A percentile compares a stretch with the other conserved stretches of the same genome.
Conservation (phyloP, 805 yeast species). For the Jamesozyma hellenica region DNA sequence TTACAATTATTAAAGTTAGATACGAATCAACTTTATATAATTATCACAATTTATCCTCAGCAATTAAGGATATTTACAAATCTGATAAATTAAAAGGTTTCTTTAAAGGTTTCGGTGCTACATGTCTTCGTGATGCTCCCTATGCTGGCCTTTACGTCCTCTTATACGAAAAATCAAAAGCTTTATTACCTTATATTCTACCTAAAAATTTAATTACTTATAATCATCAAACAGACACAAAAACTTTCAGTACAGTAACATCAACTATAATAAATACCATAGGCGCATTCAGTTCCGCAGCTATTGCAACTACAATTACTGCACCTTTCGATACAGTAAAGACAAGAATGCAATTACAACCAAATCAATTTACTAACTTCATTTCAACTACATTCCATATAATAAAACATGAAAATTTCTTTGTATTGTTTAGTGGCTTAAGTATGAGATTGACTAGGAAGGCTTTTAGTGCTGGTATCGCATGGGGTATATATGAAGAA, state of each 20-base stretch:
- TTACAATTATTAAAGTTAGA: conserved; percentile 81
- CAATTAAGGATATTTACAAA: conserved; percentile 44
- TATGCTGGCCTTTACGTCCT: conserved; percentile 89
- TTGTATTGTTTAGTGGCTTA: conserved; percentile 71
- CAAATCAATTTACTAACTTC: conserved; percentile 36
- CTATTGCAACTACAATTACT: conserved; percentile 71
- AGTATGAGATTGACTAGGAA: conserved; percentile 73
- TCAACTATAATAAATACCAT: conserved; percentile 55
- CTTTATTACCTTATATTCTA: conserved; percentile 37
- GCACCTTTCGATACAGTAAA: conserved; percentile 94
- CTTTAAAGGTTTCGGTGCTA: conserved; percentile 80
- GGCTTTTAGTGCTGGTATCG: conserved; percentile 85
- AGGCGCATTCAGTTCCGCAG: conserved; percentile 74
- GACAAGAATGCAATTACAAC: conserved; percentile 76
- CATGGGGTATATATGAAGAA: conserved; percentile 96
- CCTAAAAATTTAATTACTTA: conserved; percentile 13
- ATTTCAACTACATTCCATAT: conserved; percentile 32
- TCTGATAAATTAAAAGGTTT: conserved; percentile 56
- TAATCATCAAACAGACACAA: conserved; percentile 12
- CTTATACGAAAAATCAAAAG: conserved; percentile 70
- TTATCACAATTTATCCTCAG: conserved; percentile 55
- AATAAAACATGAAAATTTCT: conserved; percentile 37
- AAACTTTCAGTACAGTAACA: conserved; percentile 26
- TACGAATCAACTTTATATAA: conserved; percentile 73
- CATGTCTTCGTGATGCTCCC: conserved; percentile 86